Evolutionary conservation across 257 asterid species (phyloP), one percentile per base, ranked within the genome.

Genomic region (Ligustrum vulgare): DNA sequence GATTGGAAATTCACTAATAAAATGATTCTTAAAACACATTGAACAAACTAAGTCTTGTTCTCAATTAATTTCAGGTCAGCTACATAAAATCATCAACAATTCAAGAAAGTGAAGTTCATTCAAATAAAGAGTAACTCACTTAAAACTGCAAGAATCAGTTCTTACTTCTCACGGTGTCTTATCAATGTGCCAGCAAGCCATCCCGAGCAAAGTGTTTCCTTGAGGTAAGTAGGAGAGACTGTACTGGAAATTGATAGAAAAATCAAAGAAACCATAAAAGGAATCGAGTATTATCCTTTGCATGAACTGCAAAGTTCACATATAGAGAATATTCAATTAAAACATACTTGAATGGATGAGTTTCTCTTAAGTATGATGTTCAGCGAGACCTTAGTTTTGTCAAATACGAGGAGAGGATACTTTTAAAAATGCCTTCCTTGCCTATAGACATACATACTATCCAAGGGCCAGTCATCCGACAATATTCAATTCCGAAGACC

Each of bases 151-250:
- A 73, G 67, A 68, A 43, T 20, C 18, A 72, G 72, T 56, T 70
- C 91, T 88, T 82, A 91, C 98, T 89, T 93, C 69, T 89, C 88
- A 79, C 83, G 90, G 89, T 88, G 84, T 80, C 87, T 80, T 80
- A 91, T 84, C 83, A 93, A 87, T 9, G 89, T 90, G 79, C 87
- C 84, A 70, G 96, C 84, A 74, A 93, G 98, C 97, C 98, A 93
- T 81, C 98, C 98, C 25, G 97, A 89, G 80, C 91, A 86, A 71
- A 93, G 97, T 77, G 98, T 93, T 84, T 93, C 97, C 83, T 87
- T 84, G 80, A 87, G 91, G 81, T 93, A 93, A 56, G 98, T 93
- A 15, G 97, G 94, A 78, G 98, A 93, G 85, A 93, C 97, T 69
- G 98, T 87, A 73, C 97, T 88, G 96, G 77, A 86, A 78, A 79